phyloP scores from a whole-genome alignment of 768 basidiomycete genomes.

The Fistulinella prunicolor region DNA sequence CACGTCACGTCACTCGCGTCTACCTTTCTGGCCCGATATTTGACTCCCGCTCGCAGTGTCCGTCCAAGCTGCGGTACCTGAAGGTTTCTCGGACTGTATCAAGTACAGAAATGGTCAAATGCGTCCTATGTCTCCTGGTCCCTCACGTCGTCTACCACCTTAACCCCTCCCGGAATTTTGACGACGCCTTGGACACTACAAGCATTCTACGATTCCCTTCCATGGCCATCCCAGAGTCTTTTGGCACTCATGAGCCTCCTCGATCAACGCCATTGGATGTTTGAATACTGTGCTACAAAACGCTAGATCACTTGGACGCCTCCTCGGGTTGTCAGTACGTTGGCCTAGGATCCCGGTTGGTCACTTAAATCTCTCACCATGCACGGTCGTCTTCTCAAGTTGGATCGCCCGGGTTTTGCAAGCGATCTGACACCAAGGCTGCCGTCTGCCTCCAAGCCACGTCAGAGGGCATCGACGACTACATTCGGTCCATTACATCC shows the following conservation, averaged over 20 bases:
- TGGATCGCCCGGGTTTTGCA: conserved; percentile 54
- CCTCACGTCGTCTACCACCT: conserved; percentile 4
- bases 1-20: conserved; percentile 46
- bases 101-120: conserved; percentile 52
- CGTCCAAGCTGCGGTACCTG: conserved; percentile 49
- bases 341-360: neutral
- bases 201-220: conserved; percentile 61
- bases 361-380: conserved; percentile 34
- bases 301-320: conserved; percentile 44
- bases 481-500: conserved; percentile 46
- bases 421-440: conserved; percentile 63
- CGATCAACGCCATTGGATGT: conserved; percentile 55
- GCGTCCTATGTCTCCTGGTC: conserved; percentile 29
- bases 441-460: conserved; percentile 67
- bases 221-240: conserved; percentile 57
- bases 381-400: conserved; percentile 60
- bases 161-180: neutral
- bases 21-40: conserved; percentile 50
- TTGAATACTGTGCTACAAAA: conserved; percentile 50
- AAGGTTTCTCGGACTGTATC: conserved; percentile 60
- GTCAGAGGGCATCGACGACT: conserved; percentile 56
- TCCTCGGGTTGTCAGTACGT: conserved; percentile 42
- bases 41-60: conserved; percentile 41
- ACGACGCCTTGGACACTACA: conserved; percentile 43
- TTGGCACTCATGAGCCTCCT: conserved; percentile 44